Evolutionary conservation across 2,329 filamentous ascomycete genomes (phyloP).

Genomic region (Neonectria punicea): DNA sequence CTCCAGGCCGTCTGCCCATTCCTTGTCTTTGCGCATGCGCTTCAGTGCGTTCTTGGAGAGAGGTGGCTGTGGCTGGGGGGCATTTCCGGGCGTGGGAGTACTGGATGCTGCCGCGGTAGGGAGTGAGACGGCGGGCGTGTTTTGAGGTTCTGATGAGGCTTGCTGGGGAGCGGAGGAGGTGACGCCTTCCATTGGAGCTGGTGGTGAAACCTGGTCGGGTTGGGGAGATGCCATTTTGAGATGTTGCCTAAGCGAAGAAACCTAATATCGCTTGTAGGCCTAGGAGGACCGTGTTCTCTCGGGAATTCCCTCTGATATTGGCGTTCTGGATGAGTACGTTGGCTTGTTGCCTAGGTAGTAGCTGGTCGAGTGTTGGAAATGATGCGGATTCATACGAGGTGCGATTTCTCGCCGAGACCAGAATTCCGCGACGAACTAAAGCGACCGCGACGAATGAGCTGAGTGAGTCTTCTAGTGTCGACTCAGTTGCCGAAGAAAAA

Average conservation of each 20-base stretch:
- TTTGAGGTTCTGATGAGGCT: slow-evolving; percentile 5
- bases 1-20: slow-evolving; percentile 79
- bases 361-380: neutral
- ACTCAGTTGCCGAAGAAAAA: neutral
- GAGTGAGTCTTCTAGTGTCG: neutral
- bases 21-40: slow-evolving; percentile 75
- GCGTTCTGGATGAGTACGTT: neutral
- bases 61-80: slow-evolving; percentile 33
- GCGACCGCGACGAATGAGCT: neutral
- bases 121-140: slow-evolving; percentile 1
- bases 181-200: slow-evolving; percentile 23
- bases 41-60: slow-evolving; percentile 90
- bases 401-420: neutral
- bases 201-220: slow-evolving; percentile 7
- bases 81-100: slow-evolving; percentile 16
- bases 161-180: slow-evolving; percentile 8
- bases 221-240: slow-evolving; percentile 23
- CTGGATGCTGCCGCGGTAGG: slow-evolving; percentile 13
- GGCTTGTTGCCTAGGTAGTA: neutral
- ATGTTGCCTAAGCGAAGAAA: neutral
- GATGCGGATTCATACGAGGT: neutral
- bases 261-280: neutral
- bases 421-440: neutral
- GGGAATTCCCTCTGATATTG: neutral
- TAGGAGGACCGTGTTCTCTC: neutral